Conservation (phyloP, 371 early-diverging fungal genomes). For the Mortierella sp. region DNA sequence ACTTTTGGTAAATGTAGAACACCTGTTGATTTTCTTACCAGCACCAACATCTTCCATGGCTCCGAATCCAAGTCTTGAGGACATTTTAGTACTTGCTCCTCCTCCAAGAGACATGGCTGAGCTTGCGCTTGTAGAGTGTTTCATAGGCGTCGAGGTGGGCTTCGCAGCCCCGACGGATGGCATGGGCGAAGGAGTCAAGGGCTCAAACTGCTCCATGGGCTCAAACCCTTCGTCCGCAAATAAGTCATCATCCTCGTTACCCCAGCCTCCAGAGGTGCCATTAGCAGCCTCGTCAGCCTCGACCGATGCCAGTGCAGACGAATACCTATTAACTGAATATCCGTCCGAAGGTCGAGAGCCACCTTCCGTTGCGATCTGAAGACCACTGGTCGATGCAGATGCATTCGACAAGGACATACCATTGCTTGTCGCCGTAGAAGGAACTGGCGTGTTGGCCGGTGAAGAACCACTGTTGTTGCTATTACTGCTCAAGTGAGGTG, state of each 20-base stretch:
- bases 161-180: constrained; percentile 27
- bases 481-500: constrained; percentile 16
- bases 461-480: constrained; percentile 12
- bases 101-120: constrained; percentile 42
- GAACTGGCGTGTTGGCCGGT: constrained; percentile 27
- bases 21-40: constrained; percentile 5
- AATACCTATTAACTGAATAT: constrained; percentile 44
- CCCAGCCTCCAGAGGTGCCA: constrained; percentile 29
- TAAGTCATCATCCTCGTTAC: constrained; percentile 45
- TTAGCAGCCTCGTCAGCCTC: constrained; percentile 34
- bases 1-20: too few species aligned
- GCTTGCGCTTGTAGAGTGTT: constrained; percentile 24
- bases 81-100: constrained; percentile 17
- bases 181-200: constrained; percentile 39
- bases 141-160: constrained; percentile 4
- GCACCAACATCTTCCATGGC: constrained; percentile 28
- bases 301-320: constrained; percentile 48
- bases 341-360: constrained; percentile 15
- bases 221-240: constrained; percentile 47
- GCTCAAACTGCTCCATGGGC: constrained; percentile 39
- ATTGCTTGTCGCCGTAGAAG: constrained; percentile 26
- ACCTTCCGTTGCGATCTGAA: constrained; percentile 34
- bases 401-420: constrained; percentile 32
- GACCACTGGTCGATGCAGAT: constrained; percentile 17
- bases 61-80: constrained; percentile 37